Evolutionary conservation across 306 rosid species (phyloP), one percentile per base, ranked within the genome.

Genomic region (Dryas alaskensis): DNA sequence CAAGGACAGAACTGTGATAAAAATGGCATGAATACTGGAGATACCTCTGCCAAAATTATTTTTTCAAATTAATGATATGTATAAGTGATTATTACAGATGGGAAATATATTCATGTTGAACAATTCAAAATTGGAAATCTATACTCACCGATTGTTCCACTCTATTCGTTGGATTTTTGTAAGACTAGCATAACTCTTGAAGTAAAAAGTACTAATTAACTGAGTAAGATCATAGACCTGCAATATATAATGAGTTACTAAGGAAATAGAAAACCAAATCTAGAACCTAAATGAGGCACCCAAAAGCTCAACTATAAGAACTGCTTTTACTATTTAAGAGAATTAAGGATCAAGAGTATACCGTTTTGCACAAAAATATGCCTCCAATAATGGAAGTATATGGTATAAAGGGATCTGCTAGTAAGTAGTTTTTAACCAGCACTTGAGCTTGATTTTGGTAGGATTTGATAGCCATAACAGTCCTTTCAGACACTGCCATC

Each of bases 1-100:
- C 73, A 84, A 48, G 45, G 90, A 84, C 71, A 75, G 81, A 65
- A 69, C 64, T 52, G 90, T 81, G 83, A 84, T 84, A 74, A 81
- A 87, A 73, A 87, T 72, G 62, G 90, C 90, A 82, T 87, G 90
- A 73, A 87, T 53, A 48, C 83, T 84, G 75, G 90, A 87, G 75
- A 84, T 82, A 42, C 88, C 88, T 70, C 90, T 87, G 88, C 76
- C 50, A 80, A 79, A 65, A 50, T 69, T 12, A 52, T 39, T 46
- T 50, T 72, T 49, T 40, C 10, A 58, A 73, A 65, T 80, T 73
- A 84, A 70, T 47, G 67, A 77, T 48, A 61, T 14, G 57, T 47
- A 57, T 45, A 64, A 53, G 45, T 48, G 55, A 68, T 8, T 50
- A 45, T 25, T 31, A 2, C 27, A 65, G 55, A 31, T 58, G 42